Percentiles rank a stretch among this genome's conserved stretches.
These are phyloP conservation scores for Volvox carteri DNA, from an alignment of 163 green algal genomes.

Conservation along the genomic window DNA sequence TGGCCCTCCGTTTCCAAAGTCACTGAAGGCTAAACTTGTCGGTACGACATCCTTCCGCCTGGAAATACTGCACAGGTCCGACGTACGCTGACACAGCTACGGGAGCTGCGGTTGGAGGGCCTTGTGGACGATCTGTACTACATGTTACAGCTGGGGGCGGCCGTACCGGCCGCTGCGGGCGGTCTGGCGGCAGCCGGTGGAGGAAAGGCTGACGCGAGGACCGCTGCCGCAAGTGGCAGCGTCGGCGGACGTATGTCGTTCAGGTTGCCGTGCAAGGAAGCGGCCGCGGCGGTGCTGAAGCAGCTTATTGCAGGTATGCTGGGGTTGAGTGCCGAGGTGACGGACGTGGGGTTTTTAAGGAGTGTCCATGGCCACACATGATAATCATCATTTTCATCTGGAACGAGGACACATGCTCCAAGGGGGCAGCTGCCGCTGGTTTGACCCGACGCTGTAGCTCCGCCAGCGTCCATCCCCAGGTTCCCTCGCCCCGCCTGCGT, in stretches of 20 bases:
- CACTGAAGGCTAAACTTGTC: no score
- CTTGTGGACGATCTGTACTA: conserved; percentile 29
- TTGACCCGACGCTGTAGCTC: neutral
- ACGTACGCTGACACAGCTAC: conserved; percentile 17
- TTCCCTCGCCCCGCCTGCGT: no score
- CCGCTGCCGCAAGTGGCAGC: conserved; percentile 13
- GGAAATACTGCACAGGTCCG: neutral
- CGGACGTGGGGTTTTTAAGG: no score
- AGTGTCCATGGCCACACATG: no score
- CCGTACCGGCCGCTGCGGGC: neutral
- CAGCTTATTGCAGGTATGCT: conserved; percentile 55
- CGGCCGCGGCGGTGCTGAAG: conserved; percentile 41
- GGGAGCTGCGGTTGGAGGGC: neutral
- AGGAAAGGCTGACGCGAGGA: neutral
- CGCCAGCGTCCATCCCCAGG: neutral
- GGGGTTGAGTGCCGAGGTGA: no score
- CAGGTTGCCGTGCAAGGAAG: conserved; percentile 53
- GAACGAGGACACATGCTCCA: no score
- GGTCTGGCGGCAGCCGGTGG: neutral
- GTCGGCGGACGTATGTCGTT: conserved; percentile 42
- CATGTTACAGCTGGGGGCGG: conserved; percentile 12
- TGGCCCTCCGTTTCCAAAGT: no score
- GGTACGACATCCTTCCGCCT: no score
- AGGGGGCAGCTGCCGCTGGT: no score
- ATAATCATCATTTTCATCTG: no score